These are phyloP conservation scores for Endocalyx cinctus DNA, from an alignment of 2,329 filamentous ascomycete genomes.

Conservation along the genomic window DNA sequence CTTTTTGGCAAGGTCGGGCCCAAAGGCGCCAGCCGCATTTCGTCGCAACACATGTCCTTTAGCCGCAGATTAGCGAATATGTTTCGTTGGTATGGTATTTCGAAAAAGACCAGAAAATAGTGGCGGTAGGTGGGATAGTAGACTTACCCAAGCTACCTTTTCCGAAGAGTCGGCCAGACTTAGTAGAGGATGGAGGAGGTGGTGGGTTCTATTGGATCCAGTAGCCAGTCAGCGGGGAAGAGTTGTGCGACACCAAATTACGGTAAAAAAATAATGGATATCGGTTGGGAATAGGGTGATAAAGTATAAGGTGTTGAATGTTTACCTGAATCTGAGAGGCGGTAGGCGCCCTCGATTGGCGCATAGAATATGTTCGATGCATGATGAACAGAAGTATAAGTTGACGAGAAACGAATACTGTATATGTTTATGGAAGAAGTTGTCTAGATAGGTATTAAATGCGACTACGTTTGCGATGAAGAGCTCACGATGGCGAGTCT, in stretches of 20 bases:
- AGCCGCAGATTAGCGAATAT: slow-evolving; percentile 15
- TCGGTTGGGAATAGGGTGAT: background rate
- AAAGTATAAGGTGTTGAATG: background rate
- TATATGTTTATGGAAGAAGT: background rate
- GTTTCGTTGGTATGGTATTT: no score
- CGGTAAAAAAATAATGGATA: slow-evolving; percentile 6
- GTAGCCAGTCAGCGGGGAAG: slow-evolving; percentile 5
- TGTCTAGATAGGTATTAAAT: background rate
- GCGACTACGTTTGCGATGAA: background rate
- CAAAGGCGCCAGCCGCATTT: slow-evolving; percentile 71
- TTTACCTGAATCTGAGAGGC: slow-evolving; percentile 68
- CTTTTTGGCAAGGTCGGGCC: slow-evolving; percentile 92
- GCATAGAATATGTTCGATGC: slow-evolving; percentile 99
- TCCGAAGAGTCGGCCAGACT: slow-evolving; percentile 84
- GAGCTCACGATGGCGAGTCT: no score
- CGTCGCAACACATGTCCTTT: slow-evolving; percentile 64
- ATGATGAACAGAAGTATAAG: slow-evolving; percentile 46
- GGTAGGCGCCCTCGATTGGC: slow-evolving; percentile 91
- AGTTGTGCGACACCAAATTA: background rate
- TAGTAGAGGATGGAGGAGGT: slow-evolving; percentile 86
- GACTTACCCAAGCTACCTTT: slow-evolving; percentile 78
- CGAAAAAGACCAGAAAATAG: no score
- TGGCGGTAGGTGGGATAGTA: no score
- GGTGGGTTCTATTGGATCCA: slow-evolving; percentile 68
- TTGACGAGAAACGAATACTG: background rate